Percentiles rank a stretch among this genome's conserved stretches.
Evolutionary conservation across 2,329 filamentous ascomycete genomes (phyloP).

Genomic region (Xenoacremonium recifei): DNA sequence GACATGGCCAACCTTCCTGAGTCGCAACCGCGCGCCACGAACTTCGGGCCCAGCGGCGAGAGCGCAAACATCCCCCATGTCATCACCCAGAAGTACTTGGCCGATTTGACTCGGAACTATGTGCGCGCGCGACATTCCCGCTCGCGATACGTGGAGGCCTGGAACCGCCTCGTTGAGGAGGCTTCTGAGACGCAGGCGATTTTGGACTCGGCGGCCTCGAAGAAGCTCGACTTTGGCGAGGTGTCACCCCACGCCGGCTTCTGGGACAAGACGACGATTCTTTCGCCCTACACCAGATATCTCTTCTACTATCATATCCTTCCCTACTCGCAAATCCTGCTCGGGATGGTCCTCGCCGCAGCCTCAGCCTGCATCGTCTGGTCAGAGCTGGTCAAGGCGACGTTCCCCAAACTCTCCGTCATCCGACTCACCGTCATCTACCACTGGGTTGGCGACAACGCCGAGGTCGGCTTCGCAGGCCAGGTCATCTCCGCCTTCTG

Average conservation of each 20-base stretch:
- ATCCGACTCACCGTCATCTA: conserved; percentile 68
- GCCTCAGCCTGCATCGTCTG: conserved; percentile 85
- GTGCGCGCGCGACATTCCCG: conserved; percentile 80
- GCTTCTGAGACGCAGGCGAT: conserved; percentile 77
- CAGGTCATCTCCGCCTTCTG: conserved; percentile 82
- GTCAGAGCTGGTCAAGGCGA: conserved; percentile 89
- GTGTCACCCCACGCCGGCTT: conserved; percentile 54
- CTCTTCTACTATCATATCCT: conserved; percentile 71
- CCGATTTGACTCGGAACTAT: conserved; percentile 80
- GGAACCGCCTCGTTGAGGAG: conserved; percentile 74
- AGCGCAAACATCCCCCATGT: conserved; percentile 66
- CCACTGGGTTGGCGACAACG: conserved; percentile 68
- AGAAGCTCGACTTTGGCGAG: conserved; percentile 73
- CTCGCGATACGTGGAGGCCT: conserved; percentile 79
- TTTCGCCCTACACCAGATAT: conserved; percentile 82
- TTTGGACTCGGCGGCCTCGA: conserved; percentile 78
- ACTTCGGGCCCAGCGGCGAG: conserved; percentile 41
- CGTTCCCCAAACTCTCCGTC: conserved; percentile 72
- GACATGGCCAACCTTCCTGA: conserved; percentile 74
- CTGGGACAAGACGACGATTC: conserved; percentile 54
- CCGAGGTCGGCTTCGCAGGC: conserved; percentile 79
- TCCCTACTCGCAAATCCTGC: conserved; percentile 62
- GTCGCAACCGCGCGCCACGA: conserved; percentile 43
- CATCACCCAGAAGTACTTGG: conserved; percentile 90
- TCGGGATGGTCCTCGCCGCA: conserved; percentile 67